These are phyloP conservation scores for Cucurbita ficifolia DNA, from an alignment of 306 rosid genomes.

Conservation along the genomic window DNA sequence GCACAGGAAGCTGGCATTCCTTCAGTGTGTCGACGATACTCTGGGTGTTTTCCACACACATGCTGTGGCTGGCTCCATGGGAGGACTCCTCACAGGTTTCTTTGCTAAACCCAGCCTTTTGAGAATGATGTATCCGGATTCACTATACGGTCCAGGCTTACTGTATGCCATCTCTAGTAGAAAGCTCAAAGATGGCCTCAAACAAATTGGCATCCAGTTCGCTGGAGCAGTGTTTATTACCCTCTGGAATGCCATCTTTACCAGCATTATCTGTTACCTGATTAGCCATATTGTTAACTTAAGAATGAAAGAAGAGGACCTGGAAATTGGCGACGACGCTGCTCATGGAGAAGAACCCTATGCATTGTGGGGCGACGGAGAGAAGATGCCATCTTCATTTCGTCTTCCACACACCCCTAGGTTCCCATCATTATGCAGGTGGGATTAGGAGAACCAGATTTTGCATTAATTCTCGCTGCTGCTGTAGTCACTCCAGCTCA, in stretches of 20 bases:
- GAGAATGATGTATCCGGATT: slow-evolving; percentile 16
- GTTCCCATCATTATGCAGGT: slow-evolving; percentile 21
- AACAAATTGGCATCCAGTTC: slow-evolving; percentile 34
- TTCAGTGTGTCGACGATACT: slow-evolving; percentile 60
- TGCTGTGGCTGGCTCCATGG: slow-evolving; percentile 49
- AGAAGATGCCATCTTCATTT: slow-evolving; percentile 15
- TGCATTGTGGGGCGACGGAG: slow-evolving; percentile 78
- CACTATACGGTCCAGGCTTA: slow-evolving; percentile 19
- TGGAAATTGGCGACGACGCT: slow-evolving; percentile 57
- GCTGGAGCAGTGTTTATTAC: slow-evolving; percentile 41
- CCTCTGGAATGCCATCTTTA: slow-evolving; percentile 39
- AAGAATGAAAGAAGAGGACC: slow-evolving; percentile 58
- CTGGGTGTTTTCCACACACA: slow-evolving; percentile 68
- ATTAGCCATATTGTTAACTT: slow-evolving; percentile 28
- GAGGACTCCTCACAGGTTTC: slow-evolving; percentile 50
- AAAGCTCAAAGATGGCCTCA: slow-evolving; percentile 9
- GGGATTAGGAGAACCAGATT: not conserved
- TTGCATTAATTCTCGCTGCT: slow-evolving; percentile 1
- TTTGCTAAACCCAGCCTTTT: slow-evolving; percentile 41
- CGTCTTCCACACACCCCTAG: slow-evolving; percentile 17
- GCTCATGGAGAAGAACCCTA: slow-evolving; percentile 67
- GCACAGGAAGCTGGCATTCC: slow-evolving; percentile 31
- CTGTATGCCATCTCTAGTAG: slow-evolving; percentile 8
- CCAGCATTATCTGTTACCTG: slow-evolving; percentile 39
- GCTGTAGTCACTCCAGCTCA: not conserved